A percentile compares a stretch with the other conserved stretches of the same genome.
Conservation (phyloP, 768 basidiomycete species). For the Baorangia bicolor region DNA sequence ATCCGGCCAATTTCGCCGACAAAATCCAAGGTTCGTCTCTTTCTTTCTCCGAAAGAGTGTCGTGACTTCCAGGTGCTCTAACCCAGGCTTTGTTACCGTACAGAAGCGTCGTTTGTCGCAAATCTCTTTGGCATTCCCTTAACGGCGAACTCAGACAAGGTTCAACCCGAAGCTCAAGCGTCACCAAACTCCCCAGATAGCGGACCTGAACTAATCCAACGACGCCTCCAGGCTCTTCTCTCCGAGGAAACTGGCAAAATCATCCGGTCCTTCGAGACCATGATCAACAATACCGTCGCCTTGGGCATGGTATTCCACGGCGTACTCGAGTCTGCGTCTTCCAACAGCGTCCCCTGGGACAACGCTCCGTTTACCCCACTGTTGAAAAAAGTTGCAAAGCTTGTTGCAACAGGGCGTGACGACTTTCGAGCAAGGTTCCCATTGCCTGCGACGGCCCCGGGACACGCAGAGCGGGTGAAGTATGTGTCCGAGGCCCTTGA, state of each 20-base stretch:
- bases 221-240: neutral
- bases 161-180: neutral
- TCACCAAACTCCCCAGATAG: neutral
- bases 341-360: neutral
- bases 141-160: neutral
- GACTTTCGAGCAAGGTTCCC: slow-evolving; percentile 7
- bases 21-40: neutral
- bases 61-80: neutral
- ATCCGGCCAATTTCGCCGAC: neutral
- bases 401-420: neutral
- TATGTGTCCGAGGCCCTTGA: neutral
- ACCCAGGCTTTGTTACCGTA: neutral
- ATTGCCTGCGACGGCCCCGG: slow-evolving; percentile 4
- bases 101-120: neutral
- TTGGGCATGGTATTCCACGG: neutral
- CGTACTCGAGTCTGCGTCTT: neutral
- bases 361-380: neutral
- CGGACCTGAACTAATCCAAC: neutral
- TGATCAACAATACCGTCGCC: neutral
- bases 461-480: slow-evolving; percentile 7
- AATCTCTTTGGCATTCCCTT: neutral
- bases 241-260: slow-evolving; percentile 3
- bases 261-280: slow-evolving; percentile 1
- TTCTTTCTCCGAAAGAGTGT: neutral
- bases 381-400: neutral